Conservation (phyloP, 805 yeast genomes). For the Candida taoyuanica region DNA sequence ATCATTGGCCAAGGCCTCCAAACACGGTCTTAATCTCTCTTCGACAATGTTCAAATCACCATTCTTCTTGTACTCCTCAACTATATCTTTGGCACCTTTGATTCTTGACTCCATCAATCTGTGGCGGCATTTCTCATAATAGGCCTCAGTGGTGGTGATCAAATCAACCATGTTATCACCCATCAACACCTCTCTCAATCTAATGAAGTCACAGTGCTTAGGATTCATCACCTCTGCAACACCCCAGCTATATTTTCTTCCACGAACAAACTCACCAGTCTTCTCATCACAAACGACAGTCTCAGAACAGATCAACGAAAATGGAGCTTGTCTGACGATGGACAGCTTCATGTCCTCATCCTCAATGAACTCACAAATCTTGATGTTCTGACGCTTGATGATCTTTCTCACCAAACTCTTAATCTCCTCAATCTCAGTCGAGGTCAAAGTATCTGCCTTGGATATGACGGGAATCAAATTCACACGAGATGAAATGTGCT, state of each 20-base stretch:
- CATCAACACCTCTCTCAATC: constrained; percentile 60
- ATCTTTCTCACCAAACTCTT: constrained; percentile 49
- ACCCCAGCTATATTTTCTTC: constrained; percentile 85
- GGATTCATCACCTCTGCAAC: constrained; percentile 76
- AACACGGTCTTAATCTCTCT: not conserved
- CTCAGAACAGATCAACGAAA: constrained; percentile 65
- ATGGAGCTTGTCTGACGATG: constrained; percentile 51
- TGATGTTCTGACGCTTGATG: constrained; percentile 51
- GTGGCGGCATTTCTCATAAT: constrained; percentile 66
- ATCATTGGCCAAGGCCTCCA: constrained; percentile 1
- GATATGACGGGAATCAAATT: constrained; percentile 80
- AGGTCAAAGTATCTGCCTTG: constrained; percentile 72
- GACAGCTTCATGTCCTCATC: constrained; percentile 31
- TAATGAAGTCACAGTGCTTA: constrained; percentile 69
- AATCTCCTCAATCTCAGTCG: constrained; percentile 47
- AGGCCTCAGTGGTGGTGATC: constrained; percentile 66
- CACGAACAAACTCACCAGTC: constrained; percentile 42
- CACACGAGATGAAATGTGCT: constrained; percentile 62
- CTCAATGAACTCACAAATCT: constrained; percentile 49
- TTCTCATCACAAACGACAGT: constrained; percentile 33
- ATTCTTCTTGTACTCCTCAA: constrained; percentile 7
- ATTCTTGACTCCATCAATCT: constrained; percentile 49
- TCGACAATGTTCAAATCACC: constrained; percentile 1
- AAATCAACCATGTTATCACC: constrained; percentile 73
- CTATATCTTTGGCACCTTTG: constrained; percentile 22